A percentile compares a stretch with the other conserved stretches of the same genome.
Conservation (phyloP, 805 yeast genomes). For the Yarrowia sp. region DNA sequence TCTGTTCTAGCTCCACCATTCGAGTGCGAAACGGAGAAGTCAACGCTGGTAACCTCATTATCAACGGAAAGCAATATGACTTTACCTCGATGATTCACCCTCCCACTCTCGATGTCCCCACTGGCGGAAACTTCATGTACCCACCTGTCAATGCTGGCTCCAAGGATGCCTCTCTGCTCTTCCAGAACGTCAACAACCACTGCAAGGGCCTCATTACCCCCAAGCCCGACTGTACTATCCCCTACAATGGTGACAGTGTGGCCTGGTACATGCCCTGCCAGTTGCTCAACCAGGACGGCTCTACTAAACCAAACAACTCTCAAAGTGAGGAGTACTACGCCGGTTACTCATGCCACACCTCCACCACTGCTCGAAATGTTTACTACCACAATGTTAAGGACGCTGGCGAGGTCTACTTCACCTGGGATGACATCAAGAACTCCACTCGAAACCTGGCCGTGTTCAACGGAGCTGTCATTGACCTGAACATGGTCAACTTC, state of each 20-base stretch:
- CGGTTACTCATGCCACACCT: slow-evolving; percentile 93
- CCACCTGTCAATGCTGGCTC: slow-evolving; percentile 91
- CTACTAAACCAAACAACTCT: slow-evolving; percentile 62
- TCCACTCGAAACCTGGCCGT: slow-evolving; percentile 75
- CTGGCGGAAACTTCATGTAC: slow-evolving; percentile 66
- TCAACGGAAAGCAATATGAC: slow-evolving; percentile 79
- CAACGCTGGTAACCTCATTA: slow-evolving; percentile 56
- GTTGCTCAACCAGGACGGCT: slow-evolving; percentile 63
- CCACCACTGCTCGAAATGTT: slow-evolving; percentile 60
- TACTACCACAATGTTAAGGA: slow-evolving; percentile 49
- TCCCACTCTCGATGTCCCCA: slow-evolving; percentile 67
- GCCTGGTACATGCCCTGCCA: slow-evolving; percentile 99
- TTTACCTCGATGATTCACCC: slow-evolving; percentile 72
- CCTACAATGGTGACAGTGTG: slow-evolving; percentile 55
- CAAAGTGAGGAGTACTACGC: slow-evolving; percentile 50
- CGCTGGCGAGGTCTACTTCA: slow-evolving; percentile 63
- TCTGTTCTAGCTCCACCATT: slow-evolving; percentile 51
- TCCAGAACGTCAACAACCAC: slow-evolving; percentile 86
- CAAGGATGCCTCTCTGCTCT: slow-evolving; percentile 74
- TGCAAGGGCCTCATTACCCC: slow-evolving; percentile 75
- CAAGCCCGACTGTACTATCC: slow-evolving; percentile 64
- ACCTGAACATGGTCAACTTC: slow-evolving; percentile 74
- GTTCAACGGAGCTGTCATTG: slow-evolving; percentile 84
- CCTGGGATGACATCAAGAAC: slow-evolving; percentile 82
- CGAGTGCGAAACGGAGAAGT: slow-evolving; percentile 64